These are phyloP conservation scores for Solanum microdontum DNA, from an alignment of 257 asterid genomes.

Conservation along the genomic window DNA sequence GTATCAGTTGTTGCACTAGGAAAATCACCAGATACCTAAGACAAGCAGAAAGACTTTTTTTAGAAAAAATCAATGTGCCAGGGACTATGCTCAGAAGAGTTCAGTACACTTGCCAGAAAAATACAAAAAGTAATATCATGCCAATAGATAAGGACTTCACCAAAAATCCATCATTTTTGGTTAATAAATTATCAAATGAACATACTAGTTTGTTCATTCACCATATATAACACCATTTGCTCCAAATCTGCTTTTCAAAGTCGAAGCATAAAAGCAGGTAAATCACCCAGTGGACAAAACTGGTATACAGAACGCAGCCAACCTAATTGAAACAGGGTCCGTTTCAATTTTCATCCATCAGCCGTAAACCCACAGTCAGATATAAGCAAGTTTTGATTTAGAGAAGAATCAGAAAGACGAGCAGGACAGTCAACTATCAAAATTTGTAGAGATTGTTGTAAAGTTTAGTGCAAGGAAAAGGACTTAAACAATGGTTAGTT, in stretches of 20 bases:
- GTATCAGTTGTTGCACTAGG: conserved; percentile 68
- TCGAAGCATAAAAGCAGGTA: background rate
- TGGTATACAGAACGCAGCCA: background rate
- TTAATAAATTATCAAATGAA: background rate
- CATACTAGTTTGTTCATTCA: background rate
- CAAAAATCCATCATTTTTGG: background rate
- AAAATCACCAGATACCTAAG: conserved; percentile 77
- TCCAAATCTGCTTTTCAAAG: background rate
- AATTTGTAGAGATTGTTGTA: background rate
- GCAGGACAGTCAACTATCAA: background rate
- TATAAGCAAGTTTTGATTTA: background rate
- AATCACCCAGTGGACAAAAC: background rate
- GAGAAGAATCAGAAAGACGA: background rate
- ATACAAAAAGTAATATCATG: background rate
- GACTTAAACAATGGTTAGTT: background rate
- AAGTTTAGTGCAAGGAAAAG: background rate
- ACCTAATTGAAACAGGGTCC: background rate
- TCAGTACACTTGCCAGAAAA: background rate
- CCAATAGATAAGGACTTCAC: background rate
- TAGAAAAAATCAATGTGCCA: background rate
- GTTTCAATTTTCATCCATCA: background rate
- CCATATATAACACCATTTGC: background rate
- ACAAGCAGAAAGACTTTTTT: background rate
- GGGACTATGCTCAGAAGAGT: background rate
- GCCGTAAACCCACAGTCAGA: background rate